Evolutionary conservation across 352 stramenopile species (phyloP), one percentile per base, ranked within the genome.

Genomic region (Globisporangium acanthophoron): DNA sequence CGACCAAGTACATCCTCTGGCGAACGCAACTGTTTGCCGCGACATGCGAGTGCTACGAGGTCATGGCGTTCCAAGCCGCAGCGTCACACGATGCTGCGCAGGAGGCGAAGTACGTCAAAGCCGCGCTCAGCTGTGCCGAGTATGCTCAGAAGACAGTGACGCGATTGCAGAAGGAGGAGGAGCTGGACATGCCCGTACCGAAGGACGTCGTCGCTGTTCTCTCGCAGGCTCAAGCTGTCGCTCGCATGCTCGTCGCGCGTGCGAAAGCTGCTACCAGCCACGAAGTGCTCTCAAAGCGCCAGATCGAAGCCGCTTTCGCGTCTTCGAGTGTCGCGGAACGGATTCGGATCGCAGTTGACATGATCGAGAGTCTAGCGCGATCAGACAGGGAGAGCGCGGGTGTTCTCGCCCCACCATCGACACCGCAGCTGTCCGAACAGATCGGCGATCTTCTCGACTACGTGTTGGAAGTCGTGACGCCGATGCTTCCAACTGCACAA

Each of bases 91-190:
- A 37, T 3, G n/a, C 37, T 37, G 4, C 67, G 57, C 40, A 6
- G 0, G 49, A 58, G 9, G 58, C 64, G 1, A 21, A 16, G 15
- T 56, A 79, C 35, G n/a, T 57, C 2, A 79, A 83, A 29, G 70
- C 78, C 0, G 70, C 75, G 16, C 31, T 73, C 11, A 58, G 63
- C 4, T 88, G 80, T 40, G 76, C 78, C n/a, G 62, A 76, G 33
- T 69, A 74, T 31, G 71, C 77, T 0, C 61, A 74, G 0, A 56
- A 65, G 48, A 35, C 49, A 4, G 81, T 90, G 8, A 54, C 73
- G 16, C 67, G 70, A 7, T 54, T 94, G 3, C 69, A 75, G 16
- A 88, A 86, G 33, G 84, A 92, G 66, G 84, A 92, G 70, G 84
- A 90, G 52, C 66, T 90, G 11, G 81, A 94, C 43, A 41, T 83